Evolutionary conservation across 2,329 filamentous ascomycete genomes (phyloP).

Genomic region (Zymoseptoria brevis): DNA sequence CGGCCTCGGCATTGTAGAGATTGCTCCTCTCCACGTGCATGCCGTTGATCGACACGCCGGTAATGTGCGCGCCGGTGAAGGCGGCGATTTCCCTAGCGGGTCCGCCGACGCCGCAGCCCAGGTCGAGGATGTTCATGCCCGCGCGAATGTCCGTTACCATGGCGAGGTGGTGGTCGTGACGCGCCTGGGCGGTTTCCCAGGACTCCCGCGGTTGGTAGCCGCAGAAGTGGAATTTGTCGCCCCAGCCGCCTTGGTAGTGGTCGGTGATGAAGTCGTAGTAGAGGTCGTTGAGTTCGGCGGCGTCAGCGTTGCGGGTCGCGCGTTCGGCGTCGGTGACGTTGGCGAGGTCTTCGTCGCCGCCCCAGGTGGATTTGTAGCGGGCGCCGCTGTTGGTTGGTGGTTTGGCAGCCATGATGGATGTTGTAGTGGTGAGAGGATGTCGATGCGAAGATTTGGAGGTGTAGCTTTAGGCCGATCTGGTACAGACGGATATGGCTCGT

Average conservation of each 20-base stretch:
- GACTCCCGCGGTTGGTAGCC: slow-evolving; percentile 74
- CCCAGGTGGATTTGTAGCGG: slow-evolving; percentile 1
- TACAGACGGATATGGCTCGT: not conserved
- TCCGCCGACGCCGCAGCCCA: slow-evolving; percentile 28
- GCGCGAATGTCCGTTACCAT: slow-evolving; percentile 16
- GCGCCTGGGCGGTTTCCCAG: slow-evolving; percentile 72
- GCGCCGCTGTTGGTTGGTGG: not conserved
- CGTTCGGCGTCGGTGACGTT: not conserved
- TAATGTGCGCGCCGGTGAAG: slow-evolving; percentile 23
- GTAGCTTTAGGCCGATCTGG: no score
- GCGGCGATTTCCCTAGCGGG: slow-evolving; percentile 26
- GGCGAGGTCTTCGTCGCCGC: not conserved
- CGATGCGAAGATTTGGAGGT: no score
- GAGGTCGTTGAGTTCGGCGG: slow-evolving; percentile 7
- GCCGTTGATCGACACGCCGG: slow-evolving; percentile 26
- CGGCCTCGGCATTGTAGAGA: slow-evolving; percentile 68
- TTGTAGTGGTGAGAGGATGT: not conserved
- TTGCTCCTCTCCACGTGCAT: slow-evolving; percentile 24
- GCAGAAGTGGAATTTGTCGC: slow-evolving; percentile 89
- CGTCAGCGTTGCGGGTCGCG: not conserved
- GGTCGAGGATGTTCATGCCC: slow-evolving; percentile 26
- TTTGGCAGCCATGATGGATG: not conserved
- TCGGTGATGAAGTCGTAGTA: slow-evolving; percentile 98
- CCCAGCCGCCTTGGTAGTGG: slow-evolving; percentile 92
- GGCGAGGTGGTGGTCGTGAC: slow-evolving; percentile 27